Percentiles rank a stretch among this genome's conserved stretches.
Evolutionary conservation across 208 protist genomes (phyloP).

Genomic region (Wallacemonas sp.): DNA sequence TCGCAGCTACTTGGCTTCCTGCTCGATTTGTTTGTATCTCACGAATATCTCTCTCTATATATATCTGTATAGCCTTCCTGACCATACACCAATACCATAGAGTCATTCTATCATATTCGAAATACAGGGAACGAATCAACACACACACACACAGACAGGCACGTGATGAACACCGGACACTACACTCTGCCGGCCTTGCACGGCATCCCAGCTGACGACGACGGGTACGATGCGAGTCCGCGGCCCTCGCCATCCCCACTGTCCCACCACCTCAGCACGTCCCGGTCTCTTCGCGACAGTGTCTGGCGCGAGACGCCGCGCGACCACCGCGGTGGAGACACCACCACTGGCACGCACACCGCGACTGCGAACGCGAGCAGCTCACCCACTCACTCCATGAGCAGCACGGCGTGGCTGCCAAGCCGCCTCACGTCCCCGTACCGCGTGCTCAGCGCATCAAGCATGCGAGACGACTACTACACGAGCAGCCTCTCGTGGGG

Average conservation of each 20-base stretch:
- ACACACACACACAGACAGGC: neutral
- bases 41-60: too few relatives aligned
- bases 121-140: neutral
- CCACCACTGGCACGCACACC: too few relatives aligned
- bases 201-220: neutral
- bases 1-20: too few relatives aligned
- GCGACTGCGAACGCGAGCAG: too few relatives aligned
- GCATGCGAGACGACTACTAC: slow-evolving; percentile 81
- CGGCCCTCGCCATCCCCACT: too few relatives aligned
- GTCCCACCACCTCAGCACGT: neutral
- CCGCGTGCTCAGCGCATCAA: slow-evolving; percentile 69
- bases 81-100: too few relatives aligned
- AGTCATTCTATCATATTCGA: too few relatives aligned
- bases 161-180: neutral
- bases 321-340: neutral
- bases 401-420: slow-evolving; percentile 38
- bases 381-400: too few relatives aligned
- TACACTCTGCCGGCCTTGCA: neutral
- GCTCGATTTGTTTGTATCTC: too few relatives aligned
- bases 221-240: too few relatives aligned
- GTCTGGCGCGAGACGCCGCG: neutral
- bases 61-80: too few relatives aligned
- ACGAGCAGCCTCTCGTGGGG: slow-evolving; percentile 78
- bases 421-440: slow-evolving; percentile 77
- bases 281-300: neutral